Percentiles rank a stretch among this genome's conserved stretches.
These are phyloP conservation scores for Lactuca saligna DNA, from an alignment of 129 eudicot species.

Conservation along the genomic window DNA sequence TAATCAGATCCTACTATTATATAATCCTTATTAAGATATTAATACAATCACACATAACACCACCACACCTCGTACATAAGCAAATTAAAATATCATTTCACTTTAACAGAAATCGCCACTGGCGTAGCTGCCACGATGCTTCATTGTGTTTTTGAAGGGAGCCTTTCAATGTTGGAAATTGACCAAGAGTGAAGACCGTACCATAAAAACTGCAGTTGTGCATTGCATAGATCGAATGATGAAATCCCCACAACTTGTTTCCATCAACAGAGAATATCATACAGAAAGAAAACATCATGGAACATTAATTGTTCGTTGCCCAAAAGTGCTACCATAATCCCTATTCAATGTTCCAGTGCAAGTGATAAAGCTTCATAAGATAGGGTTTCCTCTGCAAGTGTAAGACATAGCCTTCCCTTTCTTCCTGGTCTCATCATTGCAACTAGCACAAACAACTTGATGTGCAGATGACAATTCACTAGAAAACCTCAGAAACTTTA, in stretches of 20 bases:
- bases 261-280: background rate
- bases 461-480: background rate
- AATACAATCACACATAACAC: too few species aligned
- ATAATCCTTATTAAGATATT: too few species aligned
- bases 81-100: background rate
- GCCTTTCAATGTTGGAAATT: background rate
- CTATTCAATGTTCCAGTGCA: background rate
- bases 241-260: too few species aligned
- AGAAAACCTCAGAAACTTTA: background rate
- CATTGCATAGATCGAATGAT: background rate
- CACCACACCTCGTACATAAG: background rate
- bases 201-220: conserved; percentile 21
- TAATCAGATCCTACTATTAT: too few species aligned
- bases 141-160: conserved; percentile 6
- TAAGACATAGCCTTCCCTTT: background rate
- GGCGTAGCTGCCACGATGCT: background rate
- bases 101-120: background rate
- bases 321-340: background rate
- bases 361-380: background rate
- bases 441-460: background rate
- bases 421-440: background rate
- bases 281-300: background rate
- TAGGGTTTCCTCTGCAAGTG: background rate
- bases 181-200: conserved; percentile 2
- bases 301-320: background rate